Conservation (phyloP, 2,329 filamentous ascomycete genomes). For the Raffaelea arxii region DNA sequence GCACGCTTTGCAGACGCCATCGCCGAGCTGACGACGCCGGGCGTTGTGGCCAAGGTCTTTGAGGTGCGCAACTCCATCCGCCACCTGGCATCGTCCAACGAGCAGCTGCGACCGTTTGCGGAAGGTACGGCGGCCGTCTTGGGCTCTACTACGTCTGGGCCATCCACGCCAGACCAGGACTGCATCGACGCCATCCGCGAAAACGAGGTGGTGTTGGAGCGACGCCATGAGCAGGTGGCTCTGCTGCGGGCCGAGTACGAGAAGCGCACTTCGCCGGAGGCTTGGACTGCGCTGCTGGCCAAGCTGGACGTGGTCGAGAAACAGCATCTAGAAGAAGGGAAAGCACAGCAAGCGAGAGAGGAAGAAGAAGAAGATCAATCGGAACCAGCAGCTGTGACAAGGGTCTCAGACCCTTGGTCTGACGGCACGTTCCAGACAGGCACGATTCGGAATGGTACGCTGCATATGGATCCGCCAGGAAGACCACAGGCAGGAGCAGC, state of each 20-base stretch:
- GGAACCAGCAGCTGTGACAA: background rate
- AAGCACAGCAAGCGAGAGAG: background rate
- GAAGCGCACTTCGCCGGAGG: constrained; percentile 40
- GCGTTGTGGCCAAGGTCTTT: constrained; percentile 63
- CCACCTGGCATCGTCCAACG: constrained; percentile 66
- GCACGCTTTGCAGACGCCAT: constrained; percentile 58
- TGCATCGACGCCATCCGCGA: constrained; percentile 66
- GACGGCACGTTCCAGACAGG: constrained; percentile 57
- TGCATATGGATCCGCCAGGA: constrained; percentile 31
- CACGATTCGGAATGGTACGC: constrained; percentile 39
- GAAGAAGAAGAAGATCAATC: background rate
- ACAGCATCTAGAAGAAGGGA: background rate
- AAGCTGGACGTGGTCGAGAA: constrained; percentile 25
- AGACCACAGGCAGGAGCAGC: background rate
- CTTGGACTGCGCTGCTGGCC: constrained; percentile 46
- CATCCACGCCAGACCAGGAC: constrained; percentile 43
- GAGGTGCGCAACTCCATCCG: constrained; percentile 67
- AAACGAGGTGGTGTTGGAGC: constrained; percentile 57
- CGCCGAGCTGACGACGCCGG: constrained; percentile 52
- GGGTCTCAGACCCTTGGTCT: constrained; percentile 35
- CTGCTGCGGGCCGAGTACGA: constrained; percentile 58
- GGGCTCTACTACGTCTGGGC: constrained; percentile 15
- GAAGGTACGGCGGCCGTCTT: constrained; percentile 31
- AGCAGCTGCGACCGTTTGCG: constrained; percentile 60
- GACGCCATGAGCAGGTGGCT: constrained; percentile 57